Percentiles rank a stretch among this genome's conserved stretches.
These are phyloP conservation scores for Yamadazyma endophytica DNA, from an alignment of 805 yeast species.

Conservation along the genomic window DNA sequence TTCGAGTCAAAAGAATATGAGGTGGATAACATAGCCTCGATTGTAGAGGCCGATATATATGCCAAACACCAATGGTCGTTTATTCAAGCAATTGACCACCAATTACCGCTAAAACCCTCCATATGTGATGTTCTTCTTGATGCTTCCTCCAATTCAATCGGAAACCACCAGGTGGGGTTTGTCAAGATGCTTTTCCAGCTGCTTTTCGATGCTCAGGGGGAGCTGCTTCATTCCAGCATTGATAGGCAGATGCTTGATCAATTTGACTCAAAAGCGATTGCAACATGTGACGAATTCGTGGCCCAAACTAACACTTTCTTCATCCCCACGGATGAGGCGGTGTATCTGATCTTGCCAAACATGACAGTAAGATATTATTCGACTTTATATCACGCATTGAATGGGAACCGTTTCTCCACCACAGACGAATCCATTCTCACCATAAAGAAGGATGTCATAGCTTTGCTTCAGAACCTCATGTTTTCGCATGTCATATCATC, in stretches of 20 bases:
- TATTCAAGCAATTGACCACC: slow-evolving; percentile 58
- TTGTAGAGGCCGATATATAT: slow-evolving; percentile 52
- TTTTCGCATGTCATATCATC: slow-evolving; percentile 9
- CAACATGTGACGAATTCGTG: slow-evolving; percentile 25
- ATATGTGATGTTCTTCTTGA: slow-evolving; percentile 34
- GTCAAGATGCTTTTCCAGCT: slow-evolving; percentile 22
- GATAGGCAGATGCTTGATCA: too few species aligned
- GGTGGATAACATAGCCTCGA: slow-evolving; percentile 43
- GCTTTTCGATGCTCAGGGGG: slow-evolving; percentile 5
- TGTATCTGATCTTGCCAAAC: slow-evolving; percentile 21
- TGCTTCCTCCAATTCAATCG: slow-evolving; percentile 18
- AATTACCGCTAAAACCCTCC: slow-evolving; percentile 33
- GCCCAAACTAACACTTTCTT: slow-evolving; percentile 23
- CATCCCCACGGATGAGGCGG: slow-evolving; percentile 29
- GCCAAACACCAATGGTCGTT: slow-evolving; percentile 64
- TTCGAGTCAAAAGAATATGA: slow-evolving; percentile 24
- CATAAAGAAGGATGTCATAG: slow-evolving; percentile 22
- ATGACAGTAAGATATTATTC: slow-evolving; percentile 25
- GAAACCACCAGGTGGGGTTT: slow-evolving; percentile 18
- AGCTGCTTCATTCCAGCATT: background rate
- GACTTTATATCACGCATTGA: slow-evolving; percentile 16
- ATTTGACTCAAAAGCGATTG: slow-evolving; percentile 1
- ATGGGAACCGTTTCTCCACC: slow-evolving; percentile 15
- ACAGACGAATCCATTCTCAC: slow-evolving; percentile 30
- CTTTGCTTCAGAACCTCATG: slow-evolving; percentile 22